These are phyloP conservation scores for Neoboletus brunneissimus DNA, from an alignment of 768 basidiomycete genomes.

Conservation along the genomic window DNA sequence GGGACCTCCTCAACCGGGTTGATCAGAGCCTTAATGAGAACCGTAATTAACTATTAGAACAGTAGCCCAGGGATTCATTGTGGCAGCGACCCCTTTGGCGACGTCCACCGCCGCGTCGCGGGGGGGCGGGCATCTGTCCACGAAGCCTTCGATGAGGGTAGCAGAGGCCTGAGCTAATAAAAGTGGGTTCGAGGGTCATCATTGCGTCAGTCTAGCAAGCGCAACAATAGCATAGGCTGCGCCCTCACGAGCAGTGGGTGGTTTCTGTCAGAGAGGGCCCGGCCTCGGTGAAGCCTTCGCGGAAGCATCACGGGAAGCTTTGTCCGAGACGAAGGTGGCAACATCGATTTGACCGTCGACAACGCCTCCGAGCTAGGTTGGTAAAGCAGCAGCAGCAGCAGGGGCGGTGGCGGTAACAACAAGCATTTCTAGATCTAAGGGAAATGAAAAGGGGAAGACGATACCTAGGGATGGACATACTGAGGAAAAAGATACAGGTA, in stretches of 20 bases:
- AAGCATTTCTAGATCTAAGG: constrained; percentile 69
- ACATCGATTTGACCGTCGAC: constrained; percentile 67
- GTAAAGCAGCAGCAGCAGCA: constrained; percentile 52
- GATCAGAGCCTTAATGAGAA: constrained; percentile 95
- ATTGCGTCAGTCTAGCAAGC: constrained; percentile 67
- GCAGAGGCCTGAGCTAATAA: constrained; percentile 84
- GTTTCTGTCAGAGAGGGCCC: constrained; percentile 91
- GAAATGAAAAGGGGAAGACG: neutral
- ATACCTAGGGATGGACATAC: constrained; percentile 32
- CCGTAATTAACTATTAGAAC: constrained; percentile 93
- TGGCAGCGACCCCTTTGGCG: constrained; percentile 66
- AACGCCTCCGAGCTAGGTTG: constrained; percentile 72
- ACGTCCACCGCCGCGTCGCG: constrained; percentile 83
- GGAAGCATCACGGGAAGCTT: constrained; percentile 71
- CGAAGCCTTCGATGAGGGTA: constrained; percentile 85
- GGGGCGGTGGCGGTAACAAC: constrained; percentile 66
- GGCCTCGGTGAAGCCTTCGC: constrained; percentile 66
- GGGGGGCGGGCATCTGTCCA: constrained; percentile 89
- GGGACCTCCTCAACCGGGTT: constrained; percentile 99
- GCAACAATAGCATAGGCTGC: constrained; percentile 69
- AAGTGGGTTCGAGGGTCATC: constrained; percentile 82
- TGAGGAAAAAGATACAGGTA: constrained; percentile 24
- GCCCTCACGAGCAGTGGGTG: constrained; percentile 87
- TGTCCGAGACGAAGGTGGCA: constrained; percentile 77
- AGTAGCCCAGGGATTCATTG: constrained; percentile 87